These are phyloP conservation scores for Pythium biforme DNA, from an alignment of 352 stramenopile species.

Conservation along the genomic window DNA sequence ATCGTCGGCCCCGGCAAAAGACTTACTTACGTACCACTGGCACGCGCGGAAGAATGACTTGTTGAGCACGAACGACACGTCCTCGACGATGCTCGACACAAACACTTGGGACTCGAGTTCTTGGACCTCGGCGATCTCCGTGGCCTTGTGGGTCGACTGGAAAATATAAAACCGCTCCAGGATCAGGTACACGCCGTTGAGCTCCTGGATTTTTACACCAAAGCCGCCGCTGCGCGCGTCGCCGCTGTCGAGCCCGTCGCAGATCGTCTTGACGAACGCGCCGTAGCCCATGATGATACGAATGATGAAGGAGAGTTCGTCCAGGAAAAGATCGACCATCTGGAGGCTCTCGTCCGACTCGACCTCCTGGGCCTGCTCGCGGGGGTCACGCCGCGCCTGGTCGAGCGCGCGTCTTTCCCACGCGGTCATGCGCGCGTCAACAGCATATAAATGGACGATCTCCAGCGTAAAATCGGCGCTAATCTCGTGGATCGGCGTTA, in stretches of 20 bases:
- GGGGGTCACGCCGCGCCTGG: conserved; percentile 44
- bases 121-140: conserved; percentile 75
- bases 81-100: conserved; percentile 79
- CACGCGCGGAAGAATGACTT: conserved; percentile 77
- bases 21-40: conserved; percentile 46
- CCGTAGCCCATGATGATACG: conserved; percentile 71
- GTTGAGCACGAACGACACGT: conserved; percentile 84
- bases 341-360: conserved; percentile 84
- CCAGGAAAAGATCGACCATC: conserved; percentile 84
- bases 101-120: conserved; percentile 65
- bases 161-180: conserved; percentile 86
- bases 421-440: conserved; percentile 67
- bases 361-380: conserved; percentile 30
- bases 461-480: conserved; percentile 55
- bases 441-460: conserved; percentile 71
- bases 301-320: conserved; percentile 78
- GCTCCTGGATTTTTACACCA: conserved; percentile 63
- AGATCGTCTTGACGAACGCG: conserved; percentile 52
- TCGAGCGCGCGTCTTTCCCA: conserved; percentile 74
- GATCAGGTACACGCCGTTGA: conserved; percentile 78
- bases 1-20: too few relatives aligned
- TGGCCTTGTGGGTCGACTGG: conserved; percentile 83
- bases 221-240: conserved; percentile 32
- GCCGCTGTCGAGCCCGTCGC: conserved; percentile 42
- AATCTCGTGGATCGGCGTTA: conserved; percentile 60